These are phyloP conservation scores for Tricholoma sp. DNA, from an alignment of 768 basidiomycete species.

Conservation along the genomic window DNA sequence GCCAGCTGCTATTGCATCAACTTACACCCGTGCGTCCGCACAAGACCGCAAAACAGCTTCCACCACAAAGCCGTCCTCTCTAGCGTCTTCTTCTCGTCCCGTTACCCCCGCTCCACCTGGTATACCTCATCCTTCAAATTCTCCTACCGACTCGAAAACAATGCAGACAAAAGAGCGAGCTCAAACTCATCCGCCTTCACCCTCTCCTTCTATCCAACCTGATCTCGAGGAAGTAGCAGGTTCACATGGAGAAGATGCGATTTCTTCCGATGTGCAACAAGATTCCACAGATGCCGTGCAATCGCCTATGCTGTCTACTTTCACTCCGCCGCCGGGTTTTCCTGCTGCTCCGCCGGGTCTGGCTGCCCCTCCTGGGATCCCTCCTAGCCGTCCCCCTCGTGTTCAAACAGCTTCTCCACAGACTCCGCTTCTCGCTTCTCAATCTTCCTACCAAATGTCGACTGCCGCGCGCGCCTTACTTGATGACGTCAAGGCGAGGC, in stretches of 20 bases:
- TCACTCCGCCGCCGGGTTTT: slow-evolving; percentile 38
- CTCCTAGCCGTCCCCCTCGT: slow-evolving; percentile 47
- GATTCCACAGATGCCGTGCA: slow-evolving; percentile 29
- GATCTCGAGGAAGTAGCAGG: slow-evolving; percentile 48
- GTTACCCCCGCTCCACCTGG: slow-evolving; percentile 41
- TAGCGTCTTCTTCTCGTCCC: slow-evolving; percentile 58
- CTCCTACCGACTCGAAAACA: slow-evolving; percentile 37
- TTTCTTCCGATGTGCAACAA: slow-evolving; percentile 15
- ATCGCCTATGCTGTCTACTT: slow-evolving; percentile 24
- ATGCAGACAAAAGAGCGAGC: slow-evolving; percentile 34
- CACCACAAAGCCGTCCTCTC: slow-evolving; percentile 39
- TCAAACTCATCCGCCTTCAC: slow-evolving; percentile 17
- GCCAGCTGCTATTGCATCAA: slow-evolving; percentile 23
- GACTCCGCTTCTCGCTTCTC: slow-evolving; percentile 46
- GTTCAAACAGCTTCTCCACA: slow-evolving; percentile 46
- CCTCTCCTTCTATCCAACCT: slow-evolving; percentile 43
- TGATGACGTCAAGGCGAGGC: slow-evolving; percentile 75
- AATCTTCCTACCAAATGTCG: slow-evolving; percentile 80
- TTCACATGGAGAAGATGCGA: slow-evolving; percentile 38
- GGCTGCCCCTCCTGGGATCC: slow-evolving; percentile 58
- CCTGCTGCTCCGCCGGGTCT: slow-evolving; percentile 45
- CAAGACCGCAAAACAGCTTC: slow-evolving; percentile 37
- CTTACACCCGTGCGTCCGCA: slow-evolving; percentile 24
- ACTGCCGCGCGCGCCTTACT: slow-evolving; percentile 78
- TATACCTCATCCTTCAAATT: slow-evolving; percentile 37